Evolutionary conservation across 2,329 filamentous ascomycete species (phyloP).

Genomic region (Alternaria arborescens): DNA sequence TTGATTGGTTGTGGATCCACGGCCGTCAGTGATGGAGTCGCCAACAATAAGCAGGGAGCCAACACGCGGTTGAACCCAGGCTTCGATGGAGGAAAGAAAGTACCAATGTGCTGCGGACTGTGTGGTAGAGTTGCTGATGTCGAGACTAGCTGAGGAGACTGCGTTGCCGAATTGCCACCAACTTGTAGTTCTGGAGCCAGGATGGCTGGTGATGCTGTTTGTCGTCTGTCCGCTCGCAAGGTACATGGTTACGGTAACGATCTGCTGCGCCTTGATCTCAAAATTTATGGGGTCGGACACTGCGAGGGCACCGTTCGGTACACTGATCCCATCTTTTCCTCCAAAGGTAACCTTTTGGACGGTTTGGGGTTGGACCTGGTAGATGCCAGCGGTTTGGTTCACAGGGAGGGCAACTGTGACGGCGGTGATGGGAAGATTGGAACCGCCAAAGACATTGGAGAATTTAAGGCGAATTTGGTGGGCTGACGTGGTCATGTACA

Average conservation of each 20-base stretch:
- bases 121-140: constrained; percentile 49
- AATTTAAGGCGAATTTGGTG: constrained; percentile 68
- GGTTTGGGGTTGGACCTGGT: constrained; percentile 62
- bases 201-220: constrained; percentile 69
- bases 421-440: constrained; percentile 66
- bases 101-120: constrained; percentile 61
- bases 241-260: constrained; percentile 68
- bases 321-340: constrained; percentile 60
- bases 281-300: constrained; percentile 71
- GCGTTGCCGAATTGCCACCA: constrained; percentile 68
- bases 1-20: constrained; percentile 65
- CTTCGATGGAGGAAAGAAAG: constrained; percentile 67
- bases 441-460: constrained; percentile 71
- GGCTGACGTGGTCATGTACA: constrained; percentile 66
- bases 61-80: constrained; percentile 56
- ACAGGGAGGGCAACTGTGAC: constrained; percentile 66
- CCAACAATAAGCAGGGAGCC: constrained; percentile 65
- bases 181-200: constrained; percentile 69
- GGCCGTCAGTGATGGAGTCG: constrained; percentile 72
- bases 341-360: constrained; percentile 67
- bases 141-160: constrained; percentile 60
- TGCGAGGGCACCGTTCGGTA: constrained; percentile 64
- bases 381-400: constrained; percentile 63
- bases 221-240: constrained; percentile 64
- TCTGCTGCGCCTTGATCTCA: constrained; percentile 59